A percentile compares a stretch with the other conserved stretches of the same genome.
phyloP scores from a whole-genome alignment of 257 asterid species.

The Perilla frutescens region DNA sequence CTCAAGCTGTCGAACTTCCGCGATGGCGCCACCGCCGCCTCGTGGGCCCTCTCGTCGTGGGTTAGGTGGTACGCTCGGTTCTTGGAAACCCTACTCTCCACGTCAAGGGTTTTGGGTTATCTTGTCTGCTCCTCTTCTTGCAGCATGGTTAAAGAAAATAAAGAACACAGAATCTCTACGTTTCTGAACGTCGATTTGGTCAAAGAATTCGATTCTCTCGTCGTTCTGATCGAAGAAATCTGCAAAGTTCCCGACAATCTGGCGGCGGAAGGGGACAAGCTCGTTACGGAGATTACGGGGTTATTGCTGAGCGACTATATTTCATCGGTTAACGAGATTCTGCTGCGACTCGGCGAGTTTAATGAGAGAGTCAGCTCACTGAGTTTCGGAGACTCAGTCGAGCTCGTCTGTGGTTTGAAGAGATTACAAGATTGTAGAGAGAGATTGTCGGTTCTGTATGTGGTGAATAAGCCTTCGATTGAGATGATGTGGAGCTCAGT shows the following conservation, averaged over 20 bases:
- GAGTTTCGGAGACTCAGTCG: constrained; percentile 75
- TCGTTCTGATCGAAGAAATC: constrained; percentile 51
- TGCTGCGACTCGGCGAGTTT: constrained; percentile 61
- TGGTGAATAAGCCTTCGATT: constrained; percentile 54
- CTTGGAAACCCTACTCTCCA: constrained; percentile 61
- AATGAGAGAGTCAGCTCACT: constrained; percentile 52
- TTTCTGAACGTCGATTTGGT: constrained; percentile 55
- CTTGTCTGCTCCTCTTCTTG: constrained; percentile 54
- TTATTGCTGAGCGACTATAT: constrained; percentile 54
- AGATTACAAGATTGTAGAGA: constrained; percentile 63
- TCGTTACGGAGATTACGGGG: constrained; percentile 51
- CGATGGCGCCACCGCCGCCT: constrained; percentile 60
- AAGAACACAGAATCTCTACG: constrained; percentile 53
- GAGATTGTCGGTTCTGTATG: constrained; percentile 39
- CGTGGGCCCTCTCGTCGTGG: constrained; percentile 71
- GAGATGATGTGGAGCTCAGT: constrained; percentile 58
- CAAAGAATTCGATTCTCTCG: constrained; percentile 62
- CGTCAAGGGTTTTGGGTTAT: constrained; percentile 65
- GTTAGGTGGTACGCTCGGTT: constrained; percentile 82
- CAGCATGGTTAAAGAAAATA: constrained; percentile 37
- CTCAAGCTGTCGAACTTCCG: constrained; percentile 78
- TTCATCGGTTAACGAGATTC: constrained; percentile 55
- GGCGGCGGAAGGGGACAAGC: constrained; percentile 45
- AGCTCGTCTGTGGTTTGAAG: constrained; percentile 55
- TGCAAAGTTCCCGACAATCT: constrained; percentile 58